Base-by-base conservation (phyloP, 179 eudicot species). In the Gypsophila paniculata region DNA sequence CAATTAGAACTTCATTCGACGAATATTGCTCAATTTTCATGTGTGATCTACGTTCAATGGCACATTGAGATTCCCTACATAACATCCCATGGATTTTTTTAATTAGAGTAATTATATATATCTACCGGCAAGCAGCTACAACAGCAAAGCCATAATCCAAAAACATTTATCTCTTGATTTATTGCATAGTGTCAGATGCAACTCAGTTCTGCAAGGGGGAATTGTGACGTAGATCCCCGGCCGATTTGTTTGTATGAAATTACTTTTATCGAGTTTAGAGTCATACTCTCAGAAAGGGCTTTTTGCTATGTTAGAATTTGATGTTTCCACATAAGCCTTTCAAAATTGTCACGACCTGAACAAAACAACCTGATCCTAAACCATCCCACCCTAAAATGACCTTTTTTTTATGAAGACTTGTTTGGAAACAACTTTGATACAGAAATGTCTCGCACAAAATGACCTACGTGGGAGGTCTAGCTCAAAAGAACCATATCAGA, bases 1-100 rank as follows among this genome's bases (percentile, higher is more conserved):
- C 10, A 23, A 58, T 25, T 23, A 8, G 17, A 58, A 22, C 25
- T 58, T 57, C 13, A 10, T 58, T 58, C 10, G 42, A 4, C 29
- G 65, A 36, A 61, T 25, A 62, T 3, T n/a, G 9, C 61, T 55
- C 25, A 57, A 23, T 19, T 57, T 57, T 14, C 29, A 0, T 25
- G 2, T 22, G 13, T 57, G 23, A 46, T 46, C 17, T 10, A 4
- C 17, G 11, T 54, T 51, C 55, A 17, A n/a, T 4, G 58, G 21
- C 19, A 6, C 58, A n/a, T n/a, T n/a, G n/a, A n/a, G n/a, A n/a
- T n/a, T n/a, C n/a, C n/a, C n/a, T n/a, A n/a, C n/a, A n/a, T n/a
- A n/a, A n/a, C n/a, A n/a, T n/a, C n/a, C n/a, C n/a, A 21, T 19
- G 69, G 48, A 63, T 63, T 25, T 65, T 21, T 21, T 19, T 55